Conservation (phyloP, 345 rosid genomes). For the Trapa bicornis region DNA sequence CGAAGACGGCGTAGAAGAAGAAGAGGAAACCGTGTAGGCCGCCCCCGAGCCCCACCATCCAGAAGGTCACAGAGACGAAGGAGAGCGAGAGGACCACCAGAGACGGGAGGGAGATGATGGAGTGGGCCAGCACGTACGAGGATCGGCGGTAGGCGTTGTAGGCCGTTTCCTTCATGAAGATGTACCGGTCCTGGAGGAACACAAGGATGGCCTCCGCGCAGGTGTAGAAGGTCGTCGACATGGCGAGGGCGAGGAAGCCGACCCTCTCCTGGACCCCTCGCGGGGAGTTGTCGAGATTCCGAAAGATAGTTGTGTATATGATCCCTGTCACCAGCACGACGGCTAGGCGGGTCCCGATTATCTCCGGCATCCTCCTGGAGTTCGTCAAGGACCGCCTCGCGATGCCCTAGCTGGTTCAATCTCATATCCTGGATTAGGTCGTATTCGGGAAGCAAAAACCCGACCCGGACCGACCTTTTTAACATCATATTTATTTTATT, state of each 20-base stretch:
- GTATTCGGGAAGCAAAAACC: conserved; percentile 29
- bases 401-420: conserved; percentile 34
- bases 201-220: conserved; percentile 90
- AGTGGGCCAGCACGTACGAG: conserved; percentile 79
- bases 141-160: conserved; percentile 83
- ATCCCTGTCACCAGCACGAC: conserved; percentile 72
- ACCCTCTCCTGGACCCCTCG: conserved; percentile 74
- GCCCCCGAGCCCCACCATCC: conserved; percentile 65
- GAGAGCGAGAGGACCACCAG: conserved; percentile 48
- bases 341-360: conserved; percentile 59
- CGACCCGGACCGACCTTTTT: not conserved
- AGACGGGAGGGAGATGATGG: conserved; percentile 59
- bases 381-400: conserved; percentile 54
- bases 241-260: conserved; percentile 89
- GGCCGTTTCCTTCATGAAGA: too few species aligned
- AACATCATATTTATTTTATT: too few species aligned
- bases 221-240: conserved; percentile 86
- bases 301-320: conserved; percentile 73
- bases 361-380: conserved; percentile 73
- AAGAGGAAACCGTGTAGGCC: conserved; percentile 58
- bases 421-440: conserved; percentile 79
- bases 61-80: conserved; percentile 64
- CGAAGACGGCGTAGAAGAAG: conserved; percentile 53
- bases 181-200: conserved; percentile 66
- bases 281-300: conserved; percentile 65